Base-by-base conservation (phyloP, 1,284 basidiomycete species). In the Ganoderma multipileum region DNA sequence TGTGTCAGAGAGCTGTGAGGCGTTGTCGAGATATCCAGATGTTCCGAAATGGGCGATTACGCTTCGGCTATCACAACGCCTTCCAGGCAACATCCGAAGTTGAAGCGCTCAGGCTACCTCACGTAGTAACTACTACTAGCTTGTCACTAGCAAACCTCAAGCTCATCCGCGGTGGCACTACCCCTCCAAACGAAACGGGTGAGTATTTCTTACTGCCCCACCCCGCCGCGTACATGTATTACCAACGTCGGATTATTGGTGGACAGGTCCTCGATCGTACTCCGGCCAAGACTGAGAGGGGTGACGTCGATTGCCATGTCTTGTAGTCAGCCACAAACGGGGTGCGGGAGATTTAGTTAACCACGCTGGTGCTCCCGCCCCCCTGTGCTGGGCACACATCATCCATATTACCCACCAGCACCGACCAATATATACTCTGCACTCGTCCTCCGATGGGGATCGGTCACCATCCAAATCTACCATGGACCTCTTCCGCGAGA, bases 401-500 rank as follows among this genome's bases (percentile, higher is more conserved):
- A 36, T 30, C n/a, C 33, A 28, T 23, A n/a, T n/a, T 38, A 11
- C 55, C 55, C 18, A 14, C 30, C 12, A 33, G 38, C 11, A 38
- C 23, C 14, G 16, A 28, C 11, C n/a, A 5, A 16, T 60, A 60
- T 60, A 60, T 39, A 41, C 26, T 18, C 38, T 8, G 28, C 52
- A 18, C 26, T 39, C 36, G 36, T 12, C 28, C 26, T 39, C 23
- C 14, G 23, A 41, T 39, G 36, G 38, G 9, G 16, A 2, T 20
- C 8, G 14, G 16, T 12, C 14, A 26, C 38, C 58, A 26, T 26
- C 58, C 36, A 28, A 55, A 55, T n/a, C 58, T 5, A 26, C 58
- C 38, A 60, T 60, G 58, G 61, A 65, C 20, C 64, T 73, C 42
- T 59, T 73, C 41, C 70, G 70, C 30, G 68, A 69, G 33, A 71